Evolutionary conservation across 1,284 basidiomycete genomes (phyloP).

Genomic region (Rhodotorula mucilaginosa): DNA sequence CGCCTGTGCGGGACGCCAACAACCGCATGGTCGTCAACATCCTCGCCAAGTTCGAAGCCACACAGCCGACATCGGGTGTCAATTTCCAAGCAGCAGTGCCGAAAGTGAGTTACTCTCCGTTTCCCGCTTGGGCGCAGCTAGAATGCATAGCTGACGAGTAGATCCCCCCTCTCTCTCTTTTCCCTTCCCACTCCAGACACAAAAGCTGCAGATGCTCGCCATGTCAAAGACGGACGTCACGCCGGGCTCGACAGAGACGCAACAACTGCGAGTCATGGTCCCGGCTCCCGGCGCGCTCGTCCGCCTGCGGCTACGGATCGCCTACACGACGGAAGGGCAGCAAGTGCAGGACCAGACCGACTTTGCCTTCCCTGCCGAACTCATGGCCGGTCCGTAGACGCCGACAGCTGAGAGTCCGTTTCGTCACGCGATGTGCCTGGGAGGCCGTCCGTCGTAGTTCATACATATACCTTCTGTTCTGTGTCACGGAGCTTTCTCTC

Average conservation of each 20-base stretch:
- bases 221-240: conserved; percentile 82
- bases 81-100: conserved; percentile 98
- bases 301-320: conserved; percentile 80
- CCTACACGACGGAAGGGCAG: conserved; percentile 67
- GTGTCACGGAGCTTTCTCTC: too few relatives aligned
- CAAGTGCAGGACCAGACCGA: conserved; percentile 88
- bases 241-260: conserved; percentile 81
- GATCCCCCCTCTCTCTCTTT: too few relatives aligned
- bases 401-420: background rate
- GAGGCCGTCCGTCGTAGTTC: too few relatives aligned
- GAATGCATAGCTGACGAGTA: background rate
- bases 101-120: conserved; percentile 54
- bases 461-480: too few relatives aligned
- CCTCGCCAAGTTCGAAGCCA: conserved; percentile 75
- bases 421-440: too few relatives aligned
- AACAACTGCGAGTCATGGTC: conserved; percentile 86
- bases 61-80: conserved; percentile 59
- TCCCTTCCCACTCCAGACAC: conserved; percentile 61
- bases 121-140: background rate
- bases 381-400: conserved; percentile 27
- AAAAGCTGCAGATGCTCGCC: conserved; percentile 96
- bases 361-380: conserved; percentile 79
- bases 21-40: conserved; percentile 87
- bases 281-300: conserved; percentile 75
- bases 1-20: conserved; percentile 72